Evolutionary conservation across 805 yeast genomes (phyloP).

Genomic region (Candida suzukii): DNA sequence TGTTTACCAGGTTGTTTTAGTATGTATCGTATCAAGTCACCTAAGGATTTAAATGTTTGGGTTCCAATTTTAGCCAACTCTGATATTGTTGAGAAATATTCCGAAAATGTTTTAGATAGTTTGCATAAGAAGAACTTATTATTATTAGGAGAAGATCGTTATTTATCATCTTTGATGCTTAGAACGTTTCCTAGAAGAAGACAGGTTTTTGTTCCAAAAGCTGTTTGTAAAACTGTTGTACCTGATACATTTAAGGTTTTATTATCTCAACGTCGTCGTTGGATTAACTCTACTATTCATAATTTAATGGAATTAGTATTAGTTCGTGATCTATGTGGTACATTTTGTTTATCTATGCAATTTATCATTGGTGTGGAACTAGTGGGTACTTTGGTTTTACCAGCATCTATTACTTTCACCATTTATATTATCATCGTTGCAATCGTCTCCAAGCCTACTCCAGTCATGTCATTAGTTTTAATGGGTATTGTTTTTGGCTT

Average conservation of each 20-base stretch:
- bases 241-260: slow-evolving; percentile 75
- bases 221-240: slow-evolving; percentile 88
- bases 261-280: slow-evolving; percentile 89
- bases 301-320: slow-evolving; percentile 81
- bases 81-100: slow-evolving; percentile 85
- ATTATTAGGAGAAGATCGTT: slow-evolving; percentile 87
- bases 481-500: slow-evolving; percentile 77
- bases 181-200: slow-evolving; percentile 85
- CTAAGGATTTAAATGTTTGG: slow-evolving; percentile 80
- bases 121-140: slow-evolving; percentile 82
- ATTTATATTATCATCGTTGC: slow-evolving; percentile 70
- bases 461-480: slow-evolving; percentile 66
- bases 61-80: slow-evolving; percentile 91
- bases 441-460: slow-evolving; percentile 67
- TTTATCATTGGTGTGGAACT: slow-evolving; percentile 80
- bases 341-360: slow-evolving; percentile 93
- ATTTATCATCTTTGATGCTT: slow-evolving; percentile 76
- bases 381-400: slow-evolving; percentile 81
- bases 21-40: slow-evolving; percentile 85
- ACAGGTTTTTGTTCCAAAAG: slow-evolving; percentile 81
- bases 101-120: slow-evolving; percentile 78
- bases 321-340: slow-evolving; percentile 86
- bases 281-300: slow-evolving; percentile 95
- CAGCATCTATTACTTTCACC: slow-evolving; percentile 82
- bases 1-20: slow-evolving; percentile 95